Conservation (phyloP, 1,284 basidiomycete species). For the Testicularia cyperi region DNA sequence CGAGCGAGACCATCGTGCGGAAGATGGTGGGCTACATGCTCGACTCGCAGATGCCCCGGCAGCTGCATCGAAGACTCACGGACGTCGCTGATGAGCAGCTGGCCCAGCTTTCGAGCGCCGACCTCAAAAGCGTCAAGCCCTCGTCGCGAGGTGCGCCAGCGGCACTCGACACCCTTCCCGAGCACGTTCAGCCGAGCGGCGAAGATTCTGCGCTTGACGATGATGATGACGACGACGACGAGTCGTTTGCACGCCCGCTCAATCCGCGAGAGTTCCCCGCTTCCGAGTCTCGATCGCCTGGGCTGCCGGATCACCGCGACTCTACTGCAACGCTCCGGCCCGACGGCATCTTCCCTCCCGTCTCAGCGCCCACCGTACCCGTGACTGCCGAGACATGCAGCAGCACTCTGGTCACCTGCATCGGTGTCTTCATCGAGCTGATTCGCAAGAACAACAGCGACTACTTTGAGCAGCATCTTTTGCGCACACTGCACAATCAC, state of each 20-base stretch:
- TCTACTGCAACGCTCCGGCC: slow-evolving; percentile 53
- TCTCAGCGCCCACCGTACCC: slow-evolving; percentile 35
- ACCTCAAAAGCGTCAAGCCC: slow-evolving; percentile 11
- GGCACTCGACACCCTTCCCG: slow-evolving; percentile 12
- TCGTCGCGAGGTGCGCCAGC: slow-evolving; percentile 14
- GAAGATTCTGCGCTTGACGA: slow-evolving; percentile 46
- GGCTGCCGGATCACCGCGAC: slow-evolving; percentile 38
- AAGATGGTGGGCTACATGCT: slow-evolving; percentile 80
- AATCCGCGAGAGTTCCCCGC: slow-evolving; percentile 44
- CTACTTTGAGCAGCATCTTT: slow-evolving; percentile 97
- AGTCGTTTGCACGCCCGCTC: slow-evolving; percentile 35
- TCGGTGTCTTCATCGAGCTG: slow-evolving; percentile 89
- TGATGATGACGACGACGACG: slow-evolving; percentile 56
- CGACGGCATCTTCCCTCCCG: slow-evolving; percentile 41
- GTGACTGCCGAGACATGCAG: slow-evolving; percentile 70
- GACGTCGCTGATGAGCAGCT: slow-evolving; percentile 44
- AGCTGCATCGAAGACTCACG: slow-evolving; percentile 30
- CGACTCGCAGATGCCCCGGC: slow-evolving; percentile 62
- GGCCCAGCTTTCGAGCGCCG: slow-evolving; percentile 20
- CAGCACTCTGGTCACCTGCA: slow-evolving; percentile 84
- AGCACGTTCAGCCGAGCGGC: neutral
- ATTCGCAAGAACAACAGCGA: slow-evolving; percentile 99
- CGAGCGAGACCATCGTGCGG: slow-evolving; percentile 72
- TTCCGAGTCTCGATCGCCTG: slow-evolving; percentile 33
- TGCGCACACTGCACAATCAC: slow-evolving; percentile 87